These are phyloP conservation scores for Sindora glabra DNA, from an alignment of 306 rosid species.

Conservation along the genomic window DNA sequence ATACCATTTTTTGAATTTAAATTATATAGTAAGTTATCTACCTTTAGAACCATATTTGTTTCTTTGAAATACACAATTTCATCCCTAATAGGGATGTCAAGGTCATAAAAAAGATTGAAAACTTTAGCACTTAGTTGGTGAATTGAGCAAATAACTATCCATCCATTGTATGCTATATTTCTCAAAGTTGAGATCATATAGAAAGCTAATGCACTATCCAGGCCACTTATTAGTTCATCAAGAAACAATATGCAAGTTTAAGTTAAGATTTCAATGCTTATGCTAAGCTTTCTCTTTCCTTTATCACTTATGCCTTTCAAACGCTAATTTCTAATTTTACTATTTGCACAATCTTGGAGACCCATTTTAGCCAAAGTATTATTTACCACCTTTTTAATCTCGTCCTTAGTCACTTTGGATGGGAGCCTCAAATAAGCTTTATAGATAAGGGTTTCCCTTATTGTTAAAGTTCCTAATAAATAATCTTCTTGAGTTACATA, in stretches of 20 bases:
- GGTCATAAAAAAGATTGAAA: slow-evolving; percentile 59
- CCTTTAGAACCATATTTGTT: slow-evolving; percentile 49
- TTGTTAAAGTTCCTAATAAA: slow-evolving; percentile 61
- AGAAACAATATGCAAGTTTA: slow-evolving; percentile 56
- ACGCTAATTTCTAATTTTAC: slow-evolving; percentile 66
- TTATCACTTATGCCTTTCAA: slow-evolving; percentile 65
- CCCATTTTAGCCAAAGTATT: slow-evolving; percentile 60
- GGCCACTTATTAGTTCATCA: slow-evolving; percentile 82
- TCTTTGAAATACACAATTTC: slow-evolving; percentile 66
- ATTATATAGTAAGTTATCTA: not conserved
- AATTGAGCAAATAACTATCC: slow-evolving; percentile 53
- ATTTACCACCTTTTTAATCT: slow-evolving; percentile 35
- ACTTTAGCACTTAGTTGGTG: slow-evolving; percentile 73
- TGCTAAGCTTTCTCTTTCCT: slow-evolving; percentile 73
- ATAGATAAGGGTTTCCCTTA: slow-evolving; percentile 57
- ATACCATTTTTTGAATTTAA: not conserved
- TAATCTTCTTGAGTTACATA: slow-evolving; percentile 72
- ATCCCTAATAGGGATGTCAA: slow-evolving; percentile 56
- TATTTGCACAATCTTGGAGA: slow-evolving; percentile 65
- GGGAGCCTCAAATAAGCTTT: slow-evolving; percentile 72
- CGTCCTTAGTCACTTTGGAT: slow-evolving; percentile 35
- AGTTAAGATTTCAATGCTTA: slow-evolving; percentile 61
- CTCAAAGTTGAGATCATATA: slow-evolving; percentile 54
- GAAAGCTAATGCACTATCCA: slow-evolving; percentile 77
- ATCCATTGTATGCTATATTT: slow-evolving; percentile 48